Evolutionary conservation across 1,284 basidiomycete genomes (phyloP), one percentile per base, ranked within the genome.

Genomic region (Apiotrichum veenhuisii): DNA sequence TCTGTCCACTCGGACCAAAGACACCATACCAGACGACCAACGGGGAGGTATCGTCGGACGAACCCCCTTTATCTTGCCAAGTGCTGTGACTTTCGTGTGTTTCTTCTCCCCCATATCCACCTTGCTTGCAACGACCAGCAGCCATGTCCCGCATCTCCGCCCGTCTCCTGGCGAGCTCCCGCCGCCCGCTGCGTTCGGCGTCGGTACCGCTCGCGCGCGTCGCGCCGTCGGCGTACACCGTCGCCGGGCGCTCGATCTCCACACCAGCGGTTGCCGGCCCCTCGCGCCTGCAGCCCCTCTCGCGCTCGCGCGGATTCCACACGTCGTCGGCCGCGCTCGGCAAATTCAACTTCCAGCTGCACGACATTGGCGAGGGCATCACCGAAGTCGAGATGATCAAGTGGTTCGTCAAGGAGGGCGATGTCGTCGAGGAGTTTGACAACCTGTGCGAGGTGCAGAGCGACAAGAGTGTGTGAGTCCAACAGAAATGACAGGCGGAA

Each of bases 371-470:
- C 11, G 93, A 97, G 77, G 93, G 80, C 7, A 82, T 82, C 62
- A 90, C 88, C 34, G 90, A 94, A 74, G 91, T 89, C 66, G 91
- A 93, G 77, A 83, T 94, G 63, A 84, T 94, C 58, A 87, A 86
- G 74, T 94, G 91, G 91, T 87, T 66, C 63, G 85, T 84, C 48
- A 38, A 86, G 83, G 86, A 83, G 73, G 69, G 84, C 18, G 79
- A 82, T n/a, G 69, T 70, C 0, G 81, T 96, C 0, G 81, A 85
- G 56, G 82, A 86, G 42, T 96, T 97, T 70, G 92, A 96, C 61
- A 82, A 87, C 1, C 80, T 97, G 3, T 93, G 91, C 69, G 93
- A 96, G 68, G 93, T 97, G 0, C 91, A 93, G 77, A 90, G 87
- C 62, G 93, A 97, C 82, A 97, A 97, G 76, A 68, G 66, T 51